Evolutionary conservation across 192 early-diverging fungal genomes (phyloP).

Genomic region (Coemansia erecta): DNA sequence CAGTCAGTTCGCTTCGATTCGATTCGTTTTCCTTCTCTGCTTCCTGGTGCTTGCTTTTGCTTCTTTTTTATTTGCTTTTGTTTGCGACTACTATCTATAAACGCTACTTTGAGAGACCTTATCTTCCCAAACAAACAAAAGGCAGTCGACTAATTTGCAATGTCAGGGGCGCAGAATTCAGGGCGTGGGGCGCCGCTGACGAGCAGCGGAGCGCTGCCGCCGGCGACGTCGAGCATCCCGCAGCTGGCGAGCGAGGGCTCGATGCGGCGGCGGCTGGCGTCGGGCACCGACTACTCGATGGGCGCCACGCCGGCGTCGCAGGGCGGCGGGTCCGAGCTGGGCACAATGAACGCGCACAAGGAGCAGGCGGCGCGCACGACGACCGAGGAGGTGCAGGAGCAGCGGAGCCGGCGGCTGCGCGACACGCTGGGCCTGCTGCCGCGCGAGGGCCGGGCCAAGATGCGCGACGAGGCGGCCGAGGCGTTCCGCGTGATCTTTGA

Average conservation of each 20-base stretch:
- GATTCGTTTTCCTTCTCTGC: background rate
- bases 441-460: slow-evolving; percentile 35
- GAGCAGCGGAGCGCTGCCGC: slow-evolving; percentile 33
- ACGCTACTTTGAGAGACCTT: background rate
- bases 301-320: slow-evolving; percentile 1
- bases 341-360: slow-evolving; percentile 19
- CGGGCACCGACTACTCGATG: slow-evolving; percentile 15
- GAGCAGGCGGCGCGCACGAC: slow-evolving; percentile 22
- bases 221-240: slow-evolving; percentile 33
- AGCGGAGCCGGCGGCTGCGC: slow-evolving; percentile 40
- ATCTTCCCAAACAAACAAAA: slow-evolving; percentile 1
- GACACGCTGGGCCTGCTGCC: slow-evolving; percentile 32
- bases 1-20: background rate
- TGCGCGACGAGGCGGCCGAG: slow-evolving; percentile 68
- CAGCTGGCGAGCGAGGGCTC: slow-evolving; percentile 42
- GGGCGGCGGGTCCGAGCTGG: slow-evolving; percentile 33
- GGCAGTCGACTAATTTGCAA: background rate
- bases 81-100: background rate
- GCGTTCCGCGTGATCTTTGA: slow-evolving; percentile 69
- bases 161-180: background rate
- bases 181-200: slow-evolving; percentile 5
- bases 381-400: slow-evolving; percentile 45
- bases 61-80: slow-evolving; percentile 1
- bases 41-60: background rate
- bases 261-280: slow-evolving; percentile 35